Base-by-base conservation (phyloP, 345 rosid genomes). In the Sapria himalayana region DNA sequence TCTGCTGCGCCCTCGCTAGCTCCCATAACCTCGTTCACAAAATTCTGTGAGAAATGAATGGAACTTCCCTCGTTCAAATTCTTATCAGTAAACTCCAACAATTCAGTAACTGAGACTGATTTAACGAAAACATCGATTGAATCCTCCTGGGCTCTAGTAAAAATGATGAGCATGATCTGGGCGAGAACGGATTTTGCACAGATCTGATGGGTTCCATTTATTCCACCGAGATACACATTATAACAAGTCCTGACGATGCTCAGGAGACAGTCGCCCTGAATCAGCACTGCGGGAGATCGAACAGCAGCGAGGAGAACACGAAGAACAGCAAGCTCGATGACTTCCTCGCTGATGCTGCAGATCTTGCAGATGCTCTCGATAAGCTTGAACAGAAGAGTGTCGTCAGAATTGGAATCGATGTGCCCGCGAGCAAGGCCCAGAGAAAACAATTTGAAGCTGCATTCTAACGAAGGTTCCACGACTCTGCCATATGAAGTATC, bases 131-230 rank as follows among this genome's bases (percentile, higher is more conserved):
- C 69, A 19, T 65, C 69, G 59, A 86, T 33, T 11, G 78, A 70
- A 56, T 76, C 79, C 45, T 66, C 85, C 63, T 81, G 92, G 2
- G 65, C 72, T 53, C 92, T 54, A 33, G 78, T 48, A 56, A 81
- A 86, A 50, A 78, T 71, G 54, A 78, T 65, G 37, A 76, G 59
- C 63, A 76, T 52, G 40, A 86, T 76, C 68, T 81, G 97, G 9
- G 92, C 97, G 34, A 86, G 66, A 7, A 81, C 92, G 0, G 89
- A 62, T 67, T 86, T 86, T 15, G 94, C 92, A 46, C 92, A 86
- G 77, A 76, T 78, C 80, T 86, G 97, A 51, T 73, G 78, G 59
- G 97, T 78, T 29, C 89, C 89, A 19, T 41, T 86, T 24, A 60
- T 50, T 22, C 97, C 89, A 17, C 94, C 73, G 22, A 86, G 65